Base-by-base conservation (phyloP, 2,329 filamentous ascomycete genomes). In the Ophiobolus disseminans region DNA sequence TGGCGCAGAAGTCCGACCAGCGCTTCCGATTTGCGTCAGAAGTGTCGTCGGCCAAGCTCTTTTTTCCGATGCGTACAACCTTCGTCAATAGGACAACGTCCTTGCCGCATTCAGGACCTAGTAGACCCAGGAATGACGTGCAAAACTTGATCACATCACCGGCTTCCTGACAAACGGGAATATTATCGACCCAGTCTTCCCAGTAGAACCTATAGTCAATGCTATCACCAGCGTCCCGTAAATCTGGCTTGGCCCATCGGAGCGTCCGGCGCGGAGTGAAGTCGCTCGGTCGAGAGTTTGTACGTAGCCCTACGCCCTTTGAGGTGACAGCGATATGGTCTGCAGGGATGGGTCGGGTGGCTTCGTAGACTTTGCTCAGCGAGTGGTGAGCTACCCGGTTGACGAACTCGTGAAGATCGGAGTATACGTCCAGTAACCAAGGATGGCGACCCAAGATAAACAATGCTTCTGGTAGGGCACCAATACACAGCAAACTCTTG, bases 121-220 rank as follows among this genome's bases (percentile, higher is more conserved):
- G 88, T 19, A 93, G 77, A 57, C 94, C 95, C 36, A 97, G 78
- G 17, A 99, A 82, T 1, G 91, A 92, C 48, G 86, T 84, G 72
- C 91, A 95, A 0, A 97, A 82, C 2, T 87, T 86, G 71, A 97
- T 94, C 11, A 99, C 82, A 67, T 99, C 94, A 54, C 97, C 91
- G 5, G 96, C 85, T 1, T 81, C 89, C 69, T 96, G 92, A 67
- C 94, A 99, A 16, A 96, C 77, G 0, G 94, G 95, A 36, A 99
- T 82, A 56, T 94, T 96, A 73, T 97, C 93, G 2, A 86, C 82
- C 94, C 94, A 99, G 61, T 97, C 94, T 50, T 96, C 91, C 86
- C 94, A 97, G 73, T 99, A 99, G 69, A 95, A 97, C 25, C 89
- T 85, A 70, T 97, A 97, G 42, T 89, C 81, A 10, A 79, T 84